Evolutionary conservation across 306 rosid genomes (phyloP), one percentile per base, ranked within the genome.

Genomic region (Prunus fruticosa): DNA sequence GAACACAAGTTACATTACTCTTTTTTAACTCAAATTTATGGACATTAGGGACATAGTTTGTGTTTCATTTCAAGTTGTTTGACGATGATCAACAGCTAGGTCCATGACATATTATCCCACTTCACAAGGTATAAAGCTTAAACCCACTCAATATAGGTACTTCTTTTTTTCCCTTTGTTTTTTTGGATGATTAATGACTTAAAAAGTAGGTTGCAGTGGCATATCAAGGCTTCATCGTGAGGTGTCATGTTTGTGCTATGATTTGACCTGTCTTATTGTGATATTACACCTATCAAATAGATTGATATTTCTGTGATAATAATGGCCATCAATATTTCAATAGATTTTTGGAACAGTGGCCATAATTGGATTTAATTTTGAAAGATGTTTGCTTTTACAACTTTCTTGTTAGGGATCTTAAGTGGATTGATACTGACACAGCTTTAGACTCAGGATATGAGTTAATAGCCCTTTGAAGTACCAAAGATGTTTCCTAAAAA

Each of bases 401-500:
- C 22, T 22, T 61, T 60, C 41, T 14, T 69, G 49, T 57, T 61
- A n/a, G 68, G 75, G 51, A 56, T 74, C 46, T 60, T 80, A 52
- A 84, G 5, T 62, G 19, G 53, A 65, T 77, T 61, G 82, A 12
- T 60, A 38, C 76, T 69, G n/a, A n/a, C 62, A 63, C 91, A 96
- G 99, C 89, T 83, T 96, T 96, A 86, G 85, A n/a, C n/a, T n/a
- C n/a, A n/a, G n/a, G n/a, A n/a, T n/a, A n/a, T n/a, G n/a, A n/a
- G n/a, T n/a, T n/a, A n/a, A n/a, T n/a, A 93, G 84, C 85, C 84
- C 89, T 22, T 93, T 91, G 88, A 84, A 91, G 81, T 56, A 76
- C 84, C 84, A 81, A 83, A 77, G 99, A 89, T 80, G 86, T 54
- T 56, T 78, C 76, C 22, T n/a, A n/a, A 87, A 81, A 69, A 43